These are phyloP conservation scores for Nitzschia sp. DNA, from an alignment of 108 stramenopile species.

Conservation along the genomic window DNA sequence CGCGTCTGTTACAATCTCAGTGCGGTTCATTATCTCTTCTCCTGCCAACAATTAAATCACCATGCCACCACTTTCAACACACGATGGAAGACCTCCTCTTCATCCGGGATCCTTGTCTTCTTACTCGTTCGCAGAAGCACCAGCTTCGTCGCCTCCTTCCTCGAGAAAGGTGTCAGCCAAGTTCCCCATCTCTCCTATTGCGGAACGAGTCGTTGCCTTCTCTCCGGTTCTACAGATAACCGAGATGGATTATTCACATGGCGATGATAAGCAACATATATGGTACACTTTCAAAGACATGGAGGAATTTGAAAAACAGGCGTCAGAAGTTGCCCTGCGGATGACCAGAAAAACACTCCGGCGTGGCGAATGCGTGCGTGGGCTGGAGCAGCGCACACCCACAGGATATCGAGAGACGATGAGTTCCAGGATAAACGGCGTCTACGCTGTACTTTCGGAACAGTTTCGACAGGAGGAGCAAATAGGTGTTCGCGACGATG, in stretches of 20 bases:
- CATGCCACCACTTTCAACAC: background rate
- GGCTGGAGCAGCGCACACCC: background rate
- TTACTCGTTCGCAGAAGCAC: background rate
- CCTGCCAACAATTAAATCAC: too few species aligned
- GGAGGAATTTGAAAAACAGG: background rate
- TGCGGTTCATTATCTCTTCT: too few species aligned
- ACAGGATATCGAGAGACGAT: background rate
- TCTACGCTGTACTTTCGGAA: background rate
- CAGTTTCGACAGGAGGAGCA: background rate
- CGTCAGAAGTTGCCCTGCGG: background rate
- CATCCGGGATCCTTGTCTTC: background rate
- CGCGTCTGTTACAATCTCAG: too few species aligned
- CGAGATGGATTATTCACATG: background rate
- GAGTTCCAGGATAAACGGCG: background rate
- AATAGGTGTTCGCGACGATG: background rate
- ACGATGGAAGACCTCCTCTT: background rate
- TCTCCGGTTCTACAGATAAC: background rate
- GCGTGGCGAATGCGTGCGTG: background rate
- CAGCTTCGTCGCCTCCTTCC: background rate
- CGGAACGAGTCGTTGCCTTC: background rate
- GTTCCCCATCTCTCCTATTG: background rate
- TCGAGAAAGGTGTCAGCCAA: background rate
- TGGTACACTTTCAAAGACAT: background rate
- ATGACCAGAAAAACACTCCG: background rate
- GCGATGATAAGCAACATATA: background rate